Conservation (phyloP, 2,329 filamentous ascomycete genomes). For the Simplicillium sp. region DNA sequence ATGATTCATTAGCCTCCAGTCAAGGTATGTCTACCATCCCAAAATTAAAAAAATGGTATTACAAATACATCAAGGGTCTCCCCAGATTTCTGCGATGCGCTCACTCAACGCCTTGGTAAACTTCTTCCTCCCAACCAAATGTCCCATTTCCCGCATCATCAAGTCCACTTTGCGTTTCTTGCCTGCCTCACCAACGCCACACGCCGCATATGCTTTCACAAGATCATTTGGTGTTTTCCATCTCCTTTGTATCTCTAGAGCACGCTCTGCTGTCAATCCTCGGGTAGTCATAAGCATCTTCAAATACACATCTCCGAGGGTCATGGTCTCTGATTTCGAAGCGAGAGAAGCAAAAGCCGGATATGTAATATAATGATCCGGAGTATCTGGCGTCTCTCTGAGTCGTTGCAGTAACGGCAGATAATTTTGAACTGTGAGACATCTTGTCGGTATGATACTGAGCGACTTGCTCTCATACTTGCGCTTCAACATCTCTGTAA, state of each 20-base stretch:
- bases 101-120: slow-evolving; percentile 55
- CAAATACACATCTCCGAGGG: slow-evolving; percentile 64
- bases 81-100: slow-evolving; percentile 67
- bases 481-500: slow-evolving; percentile 59
- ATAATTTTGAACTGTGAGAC: slow-evolving; percentile 57
- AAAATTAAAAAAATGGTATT: no score
- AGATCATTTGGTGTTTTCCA: slow-evolving; percentile 69
- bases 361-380: slow-evolving; percentile 56
- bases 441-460: slow-evolving; percentile 54
- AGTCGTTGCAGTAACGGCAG: slow-evolving; percentile 53
- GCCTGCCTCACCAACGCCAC: slow-evolving; percentile 36
- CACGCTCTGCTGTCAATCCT: slow-evolving; percentile 68
- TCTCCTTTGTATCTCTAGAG: slow-evolving; percentile 67
- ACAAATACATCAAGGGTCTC: slow-evolving; percentile 25
- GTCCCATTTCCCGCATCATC: slow-evolving; percentile 45
- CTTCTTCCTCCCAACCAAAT: slow-evolving; percentile 58
- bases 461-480: slow-evolving; percentile 52
- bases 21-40: no score
- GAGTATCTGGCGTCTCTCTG: slow-evolving; percentile 36
- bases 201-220: slow-evolving; percentile 56
- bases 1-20: no score
- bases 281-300: slow-evolving; percentile 82
- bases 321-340: slow-evolving; percentile 67
- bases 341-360: slow-evolving; percentile 61
- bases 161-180: slow-evolving; percentile 50